Evolutionary conservation across 192 early-diverging fungal genomes (phyloP).

Genomic region (Spizellomyces sp.): DNA sequence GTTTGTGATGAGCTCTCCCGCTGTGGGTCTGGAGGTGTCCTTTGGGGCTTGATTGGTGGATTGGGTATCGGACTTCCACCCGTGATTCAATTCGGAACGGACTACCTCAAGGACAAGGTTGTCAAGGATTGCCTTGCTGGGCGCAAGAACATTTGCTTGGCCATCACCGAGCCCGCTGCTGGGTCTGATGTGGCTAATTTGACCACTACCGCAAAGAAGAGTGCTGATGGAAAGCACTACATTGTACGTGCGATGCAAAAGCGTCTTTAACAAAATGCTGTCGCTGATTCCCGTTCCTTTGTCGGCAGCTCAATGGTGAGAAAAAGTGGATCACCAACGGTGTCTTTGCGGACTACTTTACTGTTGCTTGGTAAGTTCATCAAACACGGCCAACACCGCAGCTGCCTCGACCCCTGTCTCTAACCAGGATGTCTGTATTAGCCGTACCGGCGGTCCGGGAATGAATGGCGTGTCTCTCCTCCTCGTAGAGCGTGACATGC

Average conservation of each 20-base stretch:
- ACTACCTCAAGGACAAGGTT: conserved; percentile 68
- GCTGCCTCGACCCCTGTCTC: conserved; percentile 2
- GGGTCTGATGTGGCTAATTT: conserved; percentile 78
- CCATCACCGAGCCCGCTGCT: conserved; percentile 76
- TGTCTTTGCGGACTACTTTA: conserved; percentile 82
- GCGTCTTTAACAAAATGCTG: neutral
- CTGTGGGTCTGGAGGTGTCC: conserved; percentile 77
- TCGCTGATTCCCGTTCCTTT: neutral
- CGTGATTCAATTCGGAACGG: conserved; percentile 69
- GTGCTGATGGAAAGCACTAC: conserved; percentile 70
- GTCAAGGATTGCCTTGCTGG: conserved; percentile 68
- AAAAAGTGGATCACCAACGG: conserved; percentile 64
- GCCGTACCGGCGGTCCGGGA: conserved; percentile 75
- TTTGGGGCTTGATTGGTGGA: conserved; percentile 79
- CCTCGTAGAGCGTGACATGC: conserved; percentile 72
- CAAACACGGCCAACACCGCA: neutral
- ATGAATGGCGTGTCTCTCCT: conserved; percentile 79
- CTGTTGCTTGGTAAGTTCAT: conserved; percentile 54
- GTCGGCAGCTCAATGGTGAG: neutral
- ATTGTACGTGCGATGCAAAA: conserved; percentile 40
- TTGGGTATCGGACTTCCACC: conserved; percentile 72
- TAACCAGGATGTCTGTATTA: conserved; percentile 15
- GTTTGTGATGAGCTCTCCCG: conserved; percentile 80
- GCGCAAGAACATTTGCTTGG: conserved; percentile 77
- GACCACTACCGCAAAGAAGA: conserved; percentile 62